Evolutionary conservation across 257 asterid species (phyloP).

Genomic region (Solanum sitiens): DNA sequence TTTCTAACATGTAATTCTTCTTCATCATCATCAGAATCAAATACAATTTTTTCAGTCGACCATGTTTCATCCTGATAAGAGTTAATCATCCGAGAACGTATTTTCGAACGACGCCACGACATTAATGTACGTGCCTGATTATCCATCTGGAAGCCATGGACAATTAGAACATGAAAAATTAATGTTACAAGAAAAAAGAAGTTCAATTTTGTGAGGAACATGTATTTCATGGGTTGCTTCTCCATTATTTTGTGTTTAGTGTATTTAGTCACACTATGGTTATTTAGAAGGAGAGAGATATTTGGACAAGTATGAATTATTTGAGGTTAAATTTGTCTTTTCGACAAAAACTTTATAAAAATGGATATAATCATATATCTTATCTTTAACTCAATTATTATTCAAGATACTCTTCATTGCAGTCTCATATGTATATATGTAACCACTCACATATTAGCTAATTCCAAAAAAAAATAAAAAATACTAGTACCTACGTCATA

Average conservation of each 20-base stretch:
- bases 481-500: background rate
- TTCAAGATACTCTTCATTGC: background rate
- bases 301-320: background rate
- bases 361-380: background rate
- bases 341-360: background rate
- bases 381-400: background rate
- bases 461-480: background rate
- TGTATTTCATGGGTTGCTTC: background rate
- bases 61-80: background rate
- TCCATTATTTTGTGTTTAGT: slow-evolving; percentile 9
- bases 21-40: background rate
- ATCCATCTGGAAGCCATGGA: slow-evolving; percentile 9
- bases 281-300: background rate
- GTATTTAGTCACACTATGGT: background rate
- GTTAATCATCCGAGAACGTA: background rate
- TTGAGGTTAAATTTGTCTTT: background rate
- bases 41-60: background rate
- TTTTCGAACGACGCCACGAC: slow-evolving; percentile 16
- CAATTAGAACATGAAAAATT: background rate
- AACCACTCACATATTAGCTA: background rate
- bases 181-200: slow-evolving; percentile 1
- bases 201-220: background rate
- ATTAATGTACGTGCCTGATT: slow-evolving; percentile 17
- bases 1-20: slow-evolving; percentile 2
- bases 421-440: background rate